These are phyloP conservation scores for Monascus ruber DNA, from an alignment of 2,329 filamentous ascomycete species.

Conservation along the genomic window DNA sequence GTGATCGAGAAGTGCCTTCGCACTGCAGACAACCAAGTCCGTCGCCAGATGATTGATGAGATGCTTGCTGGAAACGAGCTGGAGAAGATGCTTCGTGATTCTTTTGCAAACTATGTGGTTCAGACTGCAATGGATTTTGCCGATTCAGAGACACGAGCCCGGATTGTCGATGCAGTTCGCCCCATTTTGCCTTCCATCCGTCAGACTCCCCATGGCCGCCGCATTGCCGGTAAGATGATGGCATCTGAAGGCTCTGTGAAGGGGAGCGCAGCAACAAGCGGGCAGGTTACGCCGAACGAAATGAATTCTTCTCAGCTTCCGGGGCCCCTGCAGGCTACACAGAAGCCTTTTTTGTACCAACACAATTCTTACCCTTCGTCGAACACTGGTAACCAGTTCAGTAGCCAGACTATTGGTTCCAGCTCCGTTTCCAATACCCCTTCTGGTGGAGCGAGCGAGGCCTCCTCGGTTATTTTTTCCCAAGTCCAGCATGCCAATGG, in stretches of 20 bases:
- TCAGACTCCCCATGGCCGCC: slow-evolving; percentile 84
- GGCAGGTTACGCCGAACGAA: slow-evolving; percentile 29
- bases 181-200: slow-evolving; percentile 76
- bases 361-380: slow-evolving; percentile 15
- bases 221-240: slow-evolving; percentile 79
- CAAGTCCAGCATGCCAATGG: slow-evolving; percentile 17
- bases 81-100: slow-evolving; percentile 79
- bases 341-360: slow-evolving; percentile 20
- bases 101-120: slow-evolving; percentile 94
- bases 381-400: slow-evolving; percentile 14
- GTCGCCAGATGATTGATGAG: slow-evolving; percentile 74
- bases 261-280: slow-evolving; percentile 26
- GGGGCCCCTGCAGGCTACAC: slow-evolving; percentile 16
- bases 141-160: slow-evolving; percentile 58
- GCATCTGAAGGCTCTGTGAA: slow-evolving; percentile 39
- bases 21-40: slow-evolving; percentile 63
- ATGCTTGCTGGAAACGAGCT: slow-evolving; percentile 65
- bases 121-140: slow-evolving; percentile 89
- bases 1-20: slow-evolving; percentile 95
- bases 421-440: slow-evolving; percentile 14
- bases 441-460: slow-evolving; percentile 17
- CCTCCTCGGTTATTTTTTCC: slow-evolving; percentile 18
- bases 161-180: slow-evolving; percentile 72
- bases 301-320: slow-evolving; percentile 25
- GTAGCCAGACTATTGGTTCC: slow-evolving; percentile 13